Evolutionary conservation across 441 rosid species (phyloP).

Genomic region (Croton laevigatus): DNA sequence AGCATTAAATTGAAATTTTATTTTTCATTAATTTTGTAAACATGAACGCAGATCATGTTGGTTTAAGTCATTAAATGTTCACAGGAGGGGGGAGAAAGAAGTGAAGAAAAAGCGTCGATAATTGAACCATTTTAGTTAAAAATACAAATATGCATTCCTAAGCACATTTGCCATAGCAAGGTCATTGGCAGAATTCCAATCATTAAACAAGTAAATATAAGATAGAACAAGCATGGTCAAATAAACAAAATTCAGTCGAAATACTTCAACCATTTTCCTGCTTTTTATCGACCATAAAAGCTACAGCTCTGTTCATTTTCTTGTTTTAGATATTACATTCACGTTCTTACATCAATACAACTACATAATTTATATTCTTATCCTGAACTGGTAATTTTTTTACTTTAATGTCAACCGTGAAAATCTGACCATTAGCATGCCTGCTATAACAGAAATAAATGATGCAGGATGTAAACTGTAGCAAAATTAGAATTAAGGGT

Average conservation of each 20-base stretch:
- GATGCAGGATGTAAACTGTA: neutral
- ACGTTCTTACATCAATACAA: neutral
- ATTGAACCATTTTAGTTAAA: no score
- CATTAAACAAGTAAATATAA: neutral
- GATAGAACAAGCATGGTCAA: neutral
- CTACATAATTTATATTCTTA: neutral
- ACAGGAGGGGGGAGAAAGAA: no score
- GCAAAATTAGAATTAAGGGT: constrained; percentile 2
- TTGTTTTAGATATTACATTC: neutral
- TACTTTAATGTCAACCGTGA: neutral
- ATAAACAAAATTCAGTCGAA: neutral
- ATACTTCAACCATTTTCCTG: neutral
- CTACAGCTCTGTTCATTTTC: neutral
- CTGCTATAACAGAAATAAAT: neutral
- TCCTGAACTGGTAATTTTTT: neutral
- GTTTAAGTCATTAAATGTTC: no score
- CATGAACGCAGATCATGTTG: no score
- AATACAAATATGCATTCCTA: neutral
- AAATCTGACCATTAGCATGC: neutral
- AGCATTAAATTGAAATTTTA: no score
- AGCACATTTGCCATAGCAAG: constrained; percentile 3
- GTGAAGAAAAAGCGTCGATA: no score
- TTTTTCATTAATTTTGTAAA: no score
- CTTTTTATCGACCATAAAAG: neutral
- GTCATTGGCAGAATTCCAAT: neutral